Conservation (phyloP, 352 stramenopile species). For the Thraustochytrium striatum region DNA sequence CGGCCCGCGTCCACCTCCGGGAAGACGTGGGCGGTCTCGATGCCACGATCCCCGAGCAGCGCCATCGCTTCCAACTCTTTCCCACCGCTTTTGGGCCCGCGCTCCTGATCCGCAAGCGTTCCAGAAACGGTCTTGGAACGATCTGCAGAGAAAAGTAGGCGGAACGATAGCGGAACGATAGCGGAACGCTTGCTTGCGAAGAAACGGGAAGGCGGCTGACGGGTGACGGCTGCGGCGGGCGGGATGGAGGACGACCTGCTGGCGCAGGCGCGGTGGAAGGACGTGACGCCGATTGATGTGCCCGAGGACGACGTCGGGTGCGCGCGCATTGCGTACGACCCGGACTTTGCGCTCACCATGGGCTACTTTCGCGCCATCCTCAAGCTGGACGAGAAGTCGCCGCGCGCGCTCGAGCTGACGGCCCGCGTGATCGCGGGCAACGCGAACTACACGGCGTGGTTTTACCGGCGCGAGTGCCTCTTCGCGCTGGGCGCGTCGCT, state of each 20-base stretch:
- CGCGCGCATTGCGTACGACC: slow-evolving; percentile 27
- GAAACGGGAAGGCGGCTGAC: too few relatives aligned
- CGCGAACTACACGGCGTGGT: slow-evolving; percentile 98
- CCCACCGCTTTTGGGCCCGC: too few relatives aligned
- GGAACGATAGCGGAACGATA: too few relatives aligned
- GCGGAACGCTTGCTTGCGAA: too few relatives aligned
- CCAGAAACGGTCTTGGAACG: too few relatives aligned
- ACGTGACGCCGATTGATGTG: slow-evolving; percentile 9
- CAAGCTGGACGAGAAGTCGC: slow-evolving; percentile 76
- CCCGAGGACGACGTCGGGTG: slow-evolving; percentile 7
- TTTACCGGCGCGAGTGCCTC: slow-evolving; percentile 71
- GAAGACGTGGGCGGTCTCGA: too few relatives aligned
- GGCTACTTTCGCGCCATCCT: slow-evolving; percentile 90
- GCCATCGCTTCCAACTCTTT: too few relatives aligned
- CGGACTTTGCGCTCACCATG: slow-evolving; percentile 60
- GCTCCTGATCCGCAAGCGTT: too few relatives aligned
- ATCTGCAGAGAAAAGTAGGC: too few relatives aligned
- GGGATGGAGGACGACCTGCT: not conserved
- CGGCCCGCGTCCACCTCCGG: too few relatives aligned
- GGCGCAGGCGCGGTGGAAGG: not conserved
- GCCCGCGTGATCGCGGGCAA: slow-evolving; percentile 87
- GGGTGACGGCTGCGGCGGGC: not conserved
- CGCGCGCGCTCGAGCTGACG: slow-evolving; percentile 83
- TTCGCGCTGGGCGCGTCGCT: slow-evolving; percentile 67
- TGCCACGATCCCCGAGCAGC: too few relatives aligned